These are phyloP conservation scores for Trametes villosa DNA, from an alignment of 768 basidiomycete species.

Conservation along the genomic window DNA sequence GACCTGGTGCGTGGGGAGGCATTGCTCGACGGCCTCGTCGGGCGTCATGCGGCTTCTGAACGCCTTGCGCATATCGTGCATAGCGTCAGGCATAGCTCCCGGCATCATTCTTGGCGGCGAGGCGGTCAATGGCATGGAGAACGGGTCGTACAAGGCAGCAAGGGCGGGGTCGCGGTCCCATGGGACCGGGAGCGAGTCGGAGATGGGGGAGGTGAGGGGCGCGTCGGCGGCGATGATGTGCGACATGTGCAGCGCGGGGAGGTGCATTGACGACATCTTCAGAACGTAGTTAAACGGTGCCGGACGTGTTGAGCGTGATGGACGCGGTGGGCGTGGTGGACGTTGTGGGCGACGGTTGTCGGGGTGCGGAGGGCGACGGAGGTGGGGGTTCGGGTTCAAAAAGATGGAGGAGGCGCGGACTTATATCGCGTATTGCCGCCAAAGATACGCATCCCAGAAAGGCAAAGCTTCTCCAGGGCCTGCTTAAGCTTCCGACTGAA, in stretches of 20 bases:
- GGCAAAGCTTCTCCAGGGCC: slow-evolving; percentile 3
- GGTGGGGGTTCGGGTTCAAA: slow-evolving; percentile 22
- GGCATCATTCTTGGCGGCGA: slow-evolving; percentile 39
- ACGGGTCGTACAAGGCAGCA: slow-evolving; percentile 47
- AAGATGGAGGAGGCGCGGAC: slow-evolving; percentile 23
- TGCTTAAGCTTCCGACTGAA: slow-evolving; percentile 11
- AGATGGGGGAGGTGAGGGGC: slow-evolving; percentile 57
- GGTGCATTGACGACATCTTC: slow-evolving; percentile 27
- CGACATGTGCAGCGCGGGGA: slow-evolving; percentile 48
- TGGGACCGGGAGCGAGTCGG: slow-evolving; percentile 44
- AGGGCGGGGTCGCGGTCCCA: slow-evolving; percentile 56
- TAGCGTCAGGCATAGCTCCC: slow-evolving; percentile 48
- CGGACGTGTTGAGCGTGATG: background rate
- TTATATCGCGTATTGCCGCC: slow-evolving; percentile 27
- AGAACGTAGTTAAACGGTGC: slow-evolving; percentile 3
- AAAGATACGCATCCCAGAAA: slow-evolving; percentile 5
- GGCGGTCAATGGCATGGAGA: slow-evolving; percentile 47
- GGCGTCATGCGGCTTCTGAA: slow-evolving; percentile 57
- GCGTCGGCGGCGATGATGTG: slow-evolving; percentile 63
- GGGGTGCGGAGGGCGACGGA: slow-evolving; percentile 18
- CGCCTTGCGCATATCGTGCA: slow-evolving; percentile 52
- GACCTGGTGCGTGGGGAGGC: slow-evolving; percentile 72
- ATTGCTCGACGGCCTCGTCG: slow-evolving; percentile 52
- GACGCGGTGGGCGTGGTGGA: slow-evolving; percentile 1
- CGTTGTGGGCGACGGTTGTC: slow-evolving; percentile 7